Percentiles rank a stretch among this genome's conserved stretches.
Evolutionary conservation across 805 yeast species (phyloP).

Genomic region (Metschnikowia arizonensis): DNA sequence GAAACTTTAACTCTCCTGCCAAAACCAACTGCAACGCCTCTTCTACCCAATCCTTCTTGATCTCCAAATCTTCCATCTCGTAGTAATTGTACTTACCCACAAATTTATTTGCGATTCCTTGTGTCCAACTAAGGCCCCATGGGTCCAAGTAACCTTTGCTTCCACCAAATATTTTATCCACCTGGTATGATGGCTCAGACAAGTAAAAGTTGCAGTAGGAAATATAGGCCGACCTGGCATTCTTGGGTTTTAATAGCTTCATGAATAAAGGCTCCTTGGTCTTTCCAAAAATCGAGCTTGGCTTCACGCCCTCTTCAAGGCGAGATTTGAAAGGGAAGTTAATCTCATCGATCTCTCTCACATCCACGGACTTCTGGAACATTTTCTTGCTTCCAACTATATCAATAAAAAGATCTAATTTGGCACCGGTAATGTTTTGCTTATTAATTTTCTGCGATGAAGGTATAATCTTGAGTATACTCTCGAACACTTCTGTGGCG

Average conservation of each 20-base stretch:
- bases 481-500: conserved; percentile 35
- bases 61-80: conserved; percentile 28
- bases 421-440: conserved; percentile 23
- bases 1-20: conserved; percentile 27
- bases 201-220: conserved; percentile 32
- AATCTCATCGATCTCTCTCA: conserved; percentile 27
- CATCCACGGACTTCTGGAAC: conserved; percentile 30
- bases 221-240: conserved; percentile 28
- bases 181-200: conserved; percentile 31
- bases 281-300: conserved; percentile 22
- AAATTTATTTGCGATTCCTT: conserved; percentile 27
- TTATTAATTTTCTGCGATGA: conserved; percentile 19
- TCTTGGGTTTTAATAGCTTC: conserved; percentile 37
- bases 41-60: conserved; percentile 29
- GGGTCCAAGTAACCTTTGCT: conserved; percentile 24
- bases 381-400: conserved; percentile 37
- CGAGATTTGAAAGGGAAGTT: conserved; percentile 27
- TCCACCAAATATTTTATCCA: conserved; percentile 26
- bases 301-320: conserved; percentile 10
- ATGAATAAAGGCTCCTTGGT: conserved; percentile 30
- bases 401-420: conserved; percentile 37
- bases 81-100: conserved; percentile 31
- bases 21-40: conserved; percentile 30
- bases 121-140: conserved; percentile 36
- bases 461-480: conserved; percentile 25